Conservation (phyloP, 2,329 filamentous ascomycete genomes). For the Penicillium nordicum region DNA sequence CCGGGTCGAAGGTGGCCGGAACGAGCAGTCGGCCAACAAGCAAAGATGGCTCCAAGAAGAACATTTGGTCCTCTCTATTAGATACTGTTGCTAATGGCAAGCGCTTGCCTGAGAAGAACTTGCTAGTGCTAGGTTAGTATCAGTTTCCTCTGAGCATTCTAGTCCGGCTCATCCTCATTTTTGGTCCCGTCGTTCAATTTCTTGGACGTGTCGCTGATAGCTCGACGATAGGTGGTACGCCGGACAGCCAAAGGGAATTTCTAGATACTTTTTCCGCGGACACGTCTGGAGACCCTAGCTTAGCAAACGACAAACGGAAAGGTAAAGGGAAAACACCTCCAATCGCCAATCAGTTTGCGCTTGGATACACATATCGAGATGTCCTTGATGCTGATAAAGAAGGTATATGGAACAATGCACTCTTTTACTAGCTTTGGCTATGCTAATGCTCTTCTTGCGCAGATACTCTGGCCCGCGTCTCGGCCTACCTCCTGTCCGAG, state of each 20-base stretch:
- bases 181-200: conserved; percentile 3
- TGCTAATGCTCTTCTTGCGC: conserved; percentile 2
- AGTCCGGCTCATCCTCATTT: conserved; percentile 2
- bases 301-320: conserved; percentile 47
- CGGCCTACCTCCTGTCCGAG: conserved; percentile 81
- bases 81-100: conserved; percentile 87
- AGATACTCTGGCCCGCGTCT: conserved; percentile 89
- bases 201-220: conserved; percentile 17
- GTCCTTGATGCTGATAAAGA: conserved; percentile 92
- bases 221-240: conserved; percentile 64
- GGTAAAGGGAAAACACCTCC: conserved; percentile 64
- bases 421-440: not conserved
- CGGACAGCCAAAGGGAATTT: conserved; percentile 81
- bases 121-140: conserved; percentile 73
- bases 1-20: conserved; percentile 31
- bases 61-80: conserved; percentile 92
- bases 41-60: conserved; percentile 69
- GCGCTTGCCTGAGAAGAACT: conserved; percentile 84
- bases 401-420: conserved; percentile 50
- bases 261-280: conserved; percentile 58
- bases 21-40: conserved; percentile 44
- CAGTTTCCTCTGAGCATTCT: not conserved
- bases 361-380: conserved; percentile 94
- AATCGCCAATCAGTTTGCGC: conserved; percentile 84
- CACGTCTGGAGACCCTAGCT: conserved; percentile 36